A percentile compares a stretch with the other conserved stretches of the same genome.
Conservation (phyloP, 768 basidiomycete genomes). For the Tricholoma furcatifolium region DNA sequence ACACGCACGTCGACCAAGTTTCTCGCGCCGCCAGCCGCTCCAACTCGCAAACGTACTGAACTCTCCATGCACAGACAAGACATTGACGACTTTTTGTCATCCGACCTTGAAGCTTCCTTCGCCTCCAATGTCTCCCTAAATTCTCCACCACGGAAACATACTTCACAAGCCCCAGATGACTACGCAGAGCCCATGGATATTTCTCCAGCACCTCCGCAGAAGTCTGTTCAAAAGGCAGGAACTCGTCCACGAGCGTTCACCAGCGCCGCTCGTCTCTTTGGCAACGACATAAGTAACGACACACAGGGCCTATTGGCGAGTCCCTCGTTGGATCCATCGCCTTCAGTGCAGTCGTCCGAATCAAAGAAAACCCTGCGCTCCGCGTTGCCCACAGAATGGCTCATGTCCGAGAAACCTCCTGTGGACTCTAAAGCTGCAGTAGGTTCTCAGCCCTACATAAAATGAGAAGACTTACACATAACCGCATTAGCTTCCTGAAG, state of each 20-base stretch:
- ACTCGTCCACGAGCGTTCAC: slow-evolving; percentile 67
- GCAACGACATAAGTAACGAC: slow-evolving; percentile 68
- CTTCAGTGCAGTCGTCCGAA: slow-evolving; percentile 29
- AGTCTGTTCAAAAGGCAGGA: slow-evolving; percentile 24
- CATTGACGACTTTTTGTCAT: slow-evolving; percentile 65
- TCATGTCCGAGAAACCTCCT: slow-evolving; percentile 26
- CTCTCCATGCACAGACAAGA: slow-evolving; percentile 46
- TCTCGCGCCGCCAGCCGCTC: slow-evolving; percentile 44
- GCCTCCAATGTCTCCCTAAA: slow-evolving; percentile 80
- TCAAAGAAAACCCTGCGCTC: slow-evolving; percentile 61
- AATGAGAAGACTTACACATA: slow-evolving; percentile 2
- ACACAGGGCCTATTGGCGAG: slow-evolving; percentile 26
- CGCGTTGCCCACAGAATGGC: slow-evolving; percentile 66
- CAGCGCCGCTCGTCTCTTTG: slow-evolving; percentile 66
- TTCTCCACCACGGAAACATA: slow-evolving; percentile 57
- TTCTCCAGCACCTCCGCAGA: slow-evolving; percentile 57
- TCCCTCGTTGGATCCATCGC: slow-evolving; percentile 28
- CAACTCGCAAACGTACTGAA: slow-evolving; percentile 49
- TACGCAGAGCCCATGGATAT: slow-evolving; percentile 77
- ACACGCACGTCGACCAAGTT: slow-evolving; percentile 38
- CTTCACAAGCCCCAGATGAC: slow-evolving; percentile 42
- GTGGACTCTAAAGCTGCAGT: slow-evolving; percentile 26
- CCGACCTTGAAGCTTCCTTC: slow-evolving; percentile 82
- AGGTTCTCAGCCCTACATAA: slow-evolving; percentile 10
- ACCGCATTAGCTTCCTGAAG: slow-evolving; percentile 35